Evolutionary conservation across 2,329 filamentous ascomycete species (phyloP), one percentile per base, ranked within the genome.

Genomic region (Calycina herbarum): DNA sequence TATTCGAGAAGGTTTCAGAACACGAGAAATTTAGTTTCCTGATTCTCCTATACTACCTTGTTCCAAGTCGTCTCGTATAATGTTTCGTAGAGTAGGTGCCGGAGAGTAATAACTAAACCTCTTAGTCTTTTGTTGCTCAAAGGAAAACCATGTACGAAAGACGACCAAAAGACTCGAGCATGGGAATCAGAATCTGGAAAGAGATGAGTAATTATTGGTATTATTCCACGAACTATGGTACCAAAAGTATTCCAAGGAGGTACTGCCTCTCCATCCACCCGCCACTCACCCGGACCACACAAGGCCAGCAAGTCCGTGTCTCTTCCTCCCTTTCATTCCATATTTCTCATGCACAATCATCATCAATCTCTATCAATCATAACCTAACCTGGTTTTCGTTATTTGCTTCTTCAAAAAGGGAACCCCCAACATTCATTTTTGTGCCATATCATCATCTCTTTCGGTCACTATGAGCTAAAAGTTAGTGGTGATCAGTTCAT

Each of bases 361-460:
- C 64, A 68, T 68, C 62, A 67, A 60, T 67, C 61, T 66, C 66
- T 64, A 66, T 67, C 45, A 51, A 20, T 51, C 58, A 66, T 64
- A 57, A 51, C 33, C 38, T 40, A 56, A 38, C 45, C 51, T 29
- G n/a, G 38, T 60, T 62, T 63, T 65, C 64, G 64, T 70, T 54
- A 62, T 62, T 59, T 59, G 38, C 38, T 57, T 51, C 45, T 8
- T 51, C 35, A 11, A 20, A 51, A 51, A 51, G n/a, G n/a, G 20
- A 51, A 10, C 17, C n/a, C n/a, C 60, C 59, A 65, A 45, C 31
- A 42, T 40, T 62, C 59, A 57, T 51, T 59, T 33, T 57, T 61
- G 11, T 45, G 35, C 35, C 35, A 38, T 38, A 38, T 38, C 35
- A 42, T 63, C 61, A 72, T 61, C 64, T 71, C 67, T 74, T 73